Evolutionary conservation across 768 basidiomycete genomes (phyloP).

Genomic region (Tubosaeta sp.): DNA sequence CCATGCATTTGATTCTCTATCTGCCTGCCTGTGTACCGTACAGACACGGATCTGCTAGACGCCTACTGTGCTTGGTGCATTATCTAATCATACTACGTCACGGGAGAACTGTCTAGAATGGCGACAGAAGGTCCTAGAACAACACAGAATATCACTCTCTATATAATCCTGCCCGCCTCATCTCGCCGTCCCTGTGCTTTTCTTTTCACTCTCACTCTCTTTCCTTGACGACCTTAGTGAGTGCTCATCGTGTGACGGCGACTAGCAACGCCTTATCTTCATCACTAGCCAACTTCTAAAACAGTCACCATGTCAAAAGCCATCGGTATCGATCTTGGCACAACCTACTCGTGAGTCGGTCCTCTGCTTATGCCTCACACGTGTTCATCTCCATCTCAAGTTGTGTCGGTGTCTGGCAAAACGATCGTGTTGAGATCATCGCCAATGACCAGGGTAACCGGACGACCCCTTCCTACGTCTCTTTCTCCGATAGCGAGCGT

Average conservation of each 20-base stretch:
- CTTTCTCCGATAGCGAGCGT: conserved; percentile 93
- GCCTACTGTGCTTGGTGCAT: conserved; percentile 15
- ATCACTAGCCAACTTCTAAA: conserved; percentile 6
- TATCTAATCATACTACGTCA: conserved; percentile 33
- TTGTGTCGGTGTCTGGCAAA: conserved; percentile 99
- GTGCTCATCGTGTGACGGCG: conserved; percentile 4
- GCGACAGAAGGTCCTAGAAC: conserved; percentile 32
- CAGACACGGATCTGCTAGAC: conserved; percentile 26
- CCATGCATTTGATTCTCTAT: conserved; percentile 25
- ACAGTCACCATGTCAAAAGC: conserved; percentile 61
- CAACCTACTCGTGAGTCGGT: conserved; percentile 80
- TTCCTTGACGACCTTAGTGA: conserved; percentile 16
- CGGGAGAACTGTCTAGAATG: conserved; percentile 32
- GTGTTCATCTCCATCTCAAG: conserved; percentile 34
- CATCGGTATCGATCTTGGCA: conserved; percentile 87
- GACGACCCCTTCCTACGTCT: conserved; percentile 93
- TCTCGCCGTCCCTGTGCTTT: conserved; percentile 9
- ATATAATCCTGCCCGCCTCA: conserved; percentile 23
- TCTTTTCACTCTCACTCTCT: conserved; percentile 2
- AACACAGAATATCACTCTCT: conserved; percentile 23
- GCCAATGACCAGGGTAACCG: conserved; percentile 94
- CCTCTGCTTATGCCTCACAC: neutral
- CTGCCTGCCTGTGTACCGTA: conserved; percentile 20
- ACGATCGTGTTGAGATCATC: conserved; percentile 98
- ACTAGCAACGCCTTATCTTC: conserved; percentile 6